Evolutionary conservation across 164 flowering plant genomes (phyloP), one percentile per base, ranked within the genome.

Genomic region (Pachysandra terminalis): DNA sequence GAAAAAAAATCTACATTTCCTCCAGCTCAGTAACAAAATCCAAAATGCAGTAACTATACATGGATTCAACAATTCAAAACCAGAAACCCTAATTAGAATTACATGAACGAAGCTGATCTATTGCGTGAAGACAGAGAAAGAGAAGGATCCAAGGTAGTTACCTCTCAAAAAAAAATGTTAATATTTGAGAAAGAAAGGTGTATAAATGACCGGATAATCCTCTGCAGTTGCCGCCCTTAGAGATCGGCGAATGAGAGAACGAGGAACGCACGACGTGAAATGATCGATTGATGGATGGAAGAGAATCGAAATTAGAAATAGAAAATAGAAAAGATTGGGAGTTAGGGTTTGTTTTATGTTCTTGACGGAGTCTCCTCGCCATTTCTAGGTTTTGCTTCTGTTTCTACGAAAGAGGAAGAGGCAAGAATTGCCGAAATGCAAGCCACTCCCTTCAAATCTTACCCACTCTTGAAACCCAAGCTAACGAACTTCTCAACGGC

Each of bases 381-480:
- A 5, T 23, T 17, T 13, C 53, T 15, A 5, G 9, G 14, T 45
- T 45, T 45, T 15, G 51, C 51, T 45, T 45, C 51, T 10, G 51
- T n/a, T 32, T 62, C 21, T 62, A 14, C 7, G 16, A 61, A 12
- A 68, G 57, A 62, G 28, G 22, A 19, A 54, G 57, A 41, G 56
- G 35, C 59, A 10, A 6, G 35, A 54, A 5, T 15, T 10, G 32
- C 64, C 78, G 79, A 76, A 72, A 77, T 79, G 82, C 80, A 65
- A 67, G 80, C 78, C 81, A 81, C 80, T 75, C 79, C 81, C 56
- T 70, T 59, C 70, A 69, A 64, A 48, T 54, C 27, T 17, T 17
- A 63, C 49, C 32, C 24, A 14, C 51, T 12, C 51, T 45, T 45
- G 16, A 2, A 10, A 45, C 66, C n/a, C 25, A 40, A n/a, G 21